Evolutionary conservation across 2,329 filamentous ascomycete genomes (phyloP), one percentile per base, ranked within the genome.

Genomic region (Alternaria angustiovoidea): DNA sequence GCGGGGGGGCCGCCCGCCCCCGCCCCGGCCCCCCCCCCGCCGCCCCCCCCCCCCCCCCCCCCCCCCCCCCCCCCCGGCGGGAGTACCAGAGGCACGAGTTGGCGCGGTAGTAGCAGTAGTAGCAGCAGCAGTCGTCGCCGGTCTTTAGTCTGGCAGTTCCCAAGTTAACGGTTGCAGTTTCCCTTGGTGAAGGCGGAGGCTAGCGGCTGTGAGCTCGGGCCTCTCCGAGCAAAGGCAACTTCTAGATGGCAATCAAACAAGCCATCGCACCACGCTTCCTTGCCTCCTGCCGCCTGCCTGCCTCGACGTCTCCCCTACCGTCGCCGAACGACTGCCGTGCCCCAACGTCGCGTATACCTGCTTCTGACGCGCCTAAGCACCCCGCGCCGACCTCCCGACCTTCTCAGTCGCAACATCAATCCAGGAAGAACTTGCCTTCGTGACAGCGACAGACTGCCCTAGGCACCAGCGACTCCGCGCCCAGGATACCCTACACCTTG

Each of bases 111-210:
- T 26, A 26, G 24, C 24, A 26, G 24, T 30, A 24, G 24, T 30
- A 9, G 9, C 11, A 22, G 32, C 16, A 11, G 32, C 42, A 26
- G 22, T 48, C 47, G 53, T 57, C 39, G 51, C 26, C 26, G 41
- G 42, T 57, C 41, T 52, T 36, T 41, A 42, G 34, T 43, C 26
- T 20, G 47, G 60, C 42, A 61, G 54, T 49, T 61, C 44, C 39
- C 32, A 57, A 6, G n/a, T 54, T 30, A 24, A 44, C 51, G 47
- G 51, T 54, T 57, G 63, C 52, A 51, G 59, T 54, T 61, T 59
- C 48, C 49, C 51, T 62, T 43, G 48, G 48, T 63, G 60, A 62
- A 63, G 59, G 65, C 65, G 57, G 65, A 63, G 59, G 58, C 66
- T 64, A 68, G 60, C 51, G 57, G 30, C n/a, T 12, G 47, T 62